Percentiles rank a stretch among this genome's conserved stretches.
phyloP scores from a whole-genome alignment of 2,329 filamentous ascomycete genomes.

The Metarhizium guizhouense region DNA sequence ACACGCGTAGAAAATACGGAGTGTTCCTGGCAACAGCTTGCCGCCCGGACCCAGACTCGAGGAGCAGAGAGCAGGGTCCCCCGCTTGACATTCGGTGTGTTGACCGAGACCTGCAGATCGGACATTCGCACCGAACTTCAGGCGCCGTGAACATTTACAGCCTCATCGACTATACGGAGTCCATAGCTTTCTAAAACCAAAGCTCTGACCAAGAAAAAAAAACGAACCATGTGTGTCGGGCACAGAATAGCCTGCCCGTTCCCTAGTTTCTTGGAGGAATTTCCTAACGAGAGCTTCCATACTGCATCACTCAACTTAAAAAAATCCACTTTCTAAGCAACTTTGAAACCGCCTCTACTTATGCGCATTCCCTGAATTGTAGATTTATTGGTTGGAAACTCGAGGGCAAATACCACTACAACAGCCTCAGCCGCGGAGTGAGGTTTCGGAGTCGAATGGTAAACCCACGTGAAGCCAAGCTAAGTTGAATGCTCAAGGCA shows the following conservation, averaged over 20 bases:
- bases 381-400: too few relatives aligned
- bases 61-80: background rate
- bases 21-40: background rate
- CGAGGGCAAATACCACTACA: too few relatives aligned
- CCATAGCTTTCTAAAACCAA: background rate
- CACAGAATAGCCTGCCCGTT: background rate
- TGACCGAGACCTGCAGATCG: background rate
- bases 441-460: too few relatives aligned
- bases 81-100: background rate
- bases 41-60: too few relatives aligned
- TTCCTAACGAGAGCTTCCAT: too few relatives aligned
- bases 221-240: background rate
- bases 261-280: background rate
- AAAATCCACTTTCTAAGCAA: too few relatives aligned
- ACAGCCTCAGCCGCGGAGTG: too few relatives aligned
- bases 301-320: too few relatives aligned
- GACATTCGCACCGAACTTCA: background rate
- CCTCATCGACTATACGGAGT: background rate
- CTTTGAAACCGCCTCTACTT: too few relatives aligned
- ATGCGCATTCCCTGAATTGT: too few relatives aligned
- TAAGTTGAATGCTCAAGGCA: too few relatives aligned
- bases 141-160: background rate
- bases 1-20: background rate
- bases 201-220: background rate
- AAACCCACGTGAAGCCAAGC: too few relatives aligned